These are phyloP conservation scores for Cryptococcus amylolentus DNA, from an alignment of 1,284 basidiomycete genomes.

Conservation along the genomic window DNA sequence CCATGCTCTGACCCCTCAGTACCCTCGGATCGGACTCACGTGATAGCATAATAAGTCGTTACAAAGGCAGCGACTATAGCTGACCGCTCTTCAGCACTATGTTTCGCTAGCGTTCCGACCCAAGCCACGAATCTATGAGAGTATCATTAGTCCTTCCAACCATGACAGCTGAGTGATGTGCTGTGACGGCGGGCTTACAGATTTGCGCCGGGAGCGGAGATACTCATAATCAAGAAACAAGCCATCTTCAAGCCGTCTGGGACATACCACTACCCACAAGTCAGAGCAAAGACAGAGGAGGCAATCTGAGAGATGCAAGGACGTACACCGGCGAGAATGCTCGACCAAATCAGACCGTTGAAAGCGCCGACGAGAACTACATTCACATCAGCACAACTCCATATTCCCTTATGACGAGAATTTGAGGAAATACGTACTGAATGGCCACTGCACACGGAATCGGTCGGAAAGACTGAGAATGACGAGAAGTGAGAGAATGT, in stretches of 20 bases:
- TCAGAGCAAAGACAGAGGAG: too few relatives aligned
- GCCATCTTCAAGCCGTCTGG: conserved; percentile 14
- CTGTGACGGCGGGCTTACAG: conserved; percentile 4
- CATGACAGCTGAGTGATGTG: neutral
- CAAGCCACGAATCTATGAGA: conserved; percentile 10
- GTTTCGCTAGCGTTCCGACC: conserved; percentile 8
- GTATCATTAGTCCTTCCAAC: neutral
- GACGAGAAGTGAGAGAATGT: conserved; percentile 11
- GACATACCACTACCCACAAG: conserved; percentile 10
- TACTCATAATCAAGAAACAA: conserved; percentile 11
- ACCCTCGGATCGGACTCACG: neutral
- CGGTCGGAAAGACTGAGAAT: conserved; percentile 12
- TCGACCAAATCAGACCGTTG: conserved; percentile 10
- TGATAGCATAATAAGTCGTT: conserved; percentile 8
- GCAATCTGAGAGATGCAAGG: too few relatives aligned
- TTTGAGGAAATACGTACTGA: conserved; percentile 11
- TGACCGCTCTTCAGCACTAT: conserved; percentile 16
- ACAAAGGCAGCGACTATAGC: conserved; percentile 12
- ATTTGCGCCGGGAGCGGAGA: conserved; percentile 2
- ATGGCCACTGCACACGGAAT: conserved; percentile 13
- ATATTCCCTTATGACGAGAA: neutral
- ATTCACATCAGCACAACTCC: neutral
- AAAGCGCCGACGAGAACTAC: conserved; percentile 3
- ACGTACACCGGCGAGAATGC: conserved; percentile 10
- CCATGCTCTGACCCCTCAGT: neutral